Evolutionary conservation across 139 green algal species (phyloP), one percentile per base, ranked within the genome.

Genomic region (Mychonastes homosphaera): DNA sequence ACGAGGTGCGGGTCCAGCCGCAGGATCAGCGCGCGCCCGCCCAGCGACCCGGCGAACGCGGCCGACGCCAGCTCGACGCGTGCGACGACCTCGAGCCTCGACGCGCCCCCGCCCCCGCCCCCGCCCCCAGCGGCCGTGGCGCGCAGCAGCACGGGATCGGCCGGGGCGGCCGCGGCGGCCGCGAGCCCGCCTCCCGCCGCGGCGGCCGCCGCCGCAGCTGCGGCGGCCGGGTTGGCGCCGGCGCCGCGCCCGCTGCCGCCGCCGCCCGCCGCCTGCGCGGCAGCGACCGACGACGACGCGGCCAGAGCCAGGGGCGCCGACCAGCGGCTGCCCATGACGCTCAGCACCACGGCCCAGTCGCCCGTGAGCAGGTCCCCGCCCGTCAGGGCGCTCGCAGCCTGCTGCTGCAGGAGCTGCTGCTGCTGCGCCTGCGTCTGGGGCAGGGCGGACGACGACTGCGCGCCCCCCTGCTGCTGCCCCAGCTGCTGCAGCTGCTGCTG

Each of bases 1-100:
- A 88, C 60, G n/a, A 88, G 26, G 52, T 89, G 75, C 0, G 79
- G 74, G 45, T 91, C 81, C 58, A 93, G 44, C 2, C 67, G 54
- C 53, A 89, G 69, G 18, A 78, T n/a, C n/a, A n/a, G n/a, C n/a
- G n/a, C n/a, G n/a, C 15, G 27, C 33, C 45, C 13, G 2, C 24
- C 43, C 28, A 40, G 13, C 13, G 33, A 8, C 8, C 16, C 6
- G 2, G 45, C 0, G 12, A 35, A 60, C 56, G 55, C 61, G 50
- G 6, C 7, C 26, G 36, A 13, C 12, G 36, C 12, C 36, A 44
- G 12, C 10, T 10, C 36, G 13, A 51, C 10, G 44, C 44, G 13
- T 51, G 44, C 12, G 36, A 44, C 36, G 13, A 44, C 10, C n/a
- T n/a, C n/a, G n/a, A n/a, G n/a, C n/a, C n/a, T n/a, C n/a, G n/a